A percentile compares a stretch with the other conserved stretches of the same genome.
Evolutionary conservation across 345 rosid species (phyloP).

Genomic region (Orychophragmus violaceus): DNA sequence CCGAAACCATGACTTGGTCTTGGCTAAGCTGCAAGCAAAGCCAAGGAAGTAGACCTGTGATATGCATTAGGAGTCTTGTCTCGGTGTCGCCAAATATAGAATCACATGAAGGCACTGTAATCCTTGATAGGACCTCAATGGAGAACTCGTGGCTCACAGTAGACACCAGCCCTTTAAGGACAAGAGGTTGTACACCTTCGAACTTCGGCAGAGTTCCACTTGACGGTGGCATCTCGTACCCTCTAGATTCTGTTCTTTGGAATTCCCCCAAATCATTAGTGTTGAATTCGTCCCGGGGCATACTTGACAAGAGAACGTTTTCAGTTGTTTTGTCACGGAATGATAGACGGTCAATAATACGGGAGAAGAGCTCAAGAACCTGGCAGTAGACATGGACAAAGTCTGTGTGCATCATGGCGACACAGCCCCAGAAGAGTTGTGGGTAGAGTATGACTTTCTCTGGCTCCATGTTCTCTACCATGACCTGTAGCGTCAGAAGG

Average conservation of each 20-base stretch:
- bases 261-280: slow-evolving; percentile 48
- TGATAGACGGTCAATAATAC: slow-evolving; percentile 79
- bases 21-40: slow-evolving; percentile 85
- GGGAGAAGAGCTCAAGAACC: slow-evolving; percentile 93
- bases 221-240: slow-evolving; percentile 60
- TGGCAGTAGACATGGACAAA: slow-evolving; percentile 96
- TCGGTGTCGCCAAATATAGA: slow-evolving; percentile 90
- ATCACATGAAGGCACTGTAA: slow-evolving; percentile 89
- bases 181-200: slow-evolving; percentile 97
- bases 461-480: slow-evolving; percentile 99
- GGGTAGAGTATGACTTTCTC: slow-evolving; percentile 97
- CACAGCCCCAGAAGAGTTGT: slow-evolving; percentile 98
- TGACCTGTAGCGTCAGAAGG: slow-evolving; percentile 85
- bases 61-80: slow-evolving; percentile 95
- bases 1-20: slow-evolving; percentile 51
- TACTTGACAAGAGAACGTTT: slow-evolving; percentile 93
- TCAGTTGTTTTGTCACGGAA: slow-evolving; percentile 92
- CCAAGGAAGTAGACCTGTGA: slow-evolving; percentile 95
- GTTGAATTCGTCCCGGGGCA: slow-evolving; percentile 89
- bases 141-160: slow-evolving; percentile 87
- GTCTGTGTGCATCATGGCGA: slow-evolving; percentile 99
- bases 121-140: slow-evolving; percentile 77
- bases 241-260: slow-evolving; percentile 65
- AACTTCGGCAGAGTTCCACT: slow-evolving; percentile 74
- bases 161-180: slow-evolving; percentile 94